Percentiles rank a stretch among this genome's conserved stretches.
Conservation (phyloP, 1,284 basidiomycete species). For the Rhizopogon parksii region DNA sequence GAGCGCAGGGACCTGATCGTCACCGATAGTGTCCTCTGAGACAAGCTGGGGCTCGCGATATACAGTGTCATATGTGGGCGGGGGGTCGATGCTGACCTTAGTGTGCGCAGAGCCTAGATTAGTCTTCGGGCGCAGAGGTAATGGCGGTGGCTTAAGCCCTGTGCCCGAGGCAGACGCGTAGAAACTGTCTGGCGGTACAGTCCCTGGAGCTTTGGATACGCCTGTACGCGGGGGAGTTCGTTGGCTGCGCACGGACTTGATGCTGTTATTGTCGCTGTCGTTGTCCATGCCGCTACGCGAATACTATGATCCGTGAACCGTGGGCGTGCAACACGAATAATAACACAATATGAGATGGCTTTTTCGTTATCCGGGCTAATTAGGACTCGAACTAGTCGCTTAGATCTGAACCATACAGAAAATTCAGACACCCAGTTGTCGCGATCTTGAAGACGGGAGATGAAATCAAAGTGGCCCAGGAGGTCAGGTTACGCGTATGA, state of each 20-base stretch:
- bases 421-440: not conserved
- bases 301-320: not conserved
- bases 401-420: not conserved
- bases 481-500: slow-evolving; percentile 20
- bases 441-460: not conserved
- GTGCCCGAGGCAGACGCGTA: slow-evolving; percentile 17
- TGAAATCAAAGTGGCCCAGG: not conserved
- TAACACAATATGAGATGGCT: not conserved
- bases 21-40: slow-evolving; percentile 27
- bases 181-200: slow-evolving; percentile 25
- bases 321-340: not conserved
- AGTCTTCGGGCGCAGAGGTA: slow-evolving; percentile 26
- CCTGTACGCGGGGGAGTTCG: slow-evolving; percentile 18
- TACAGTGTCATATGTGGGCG: slow-evolving; percentile 22
- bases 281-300: slow-evolving; percentile 19
- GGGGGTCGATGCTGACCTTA: slow-evolving; percentile 22
- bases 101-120: slow-evolving; percentile 26
- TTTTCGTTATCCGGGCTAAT: not conserved
- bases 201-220: slow-evolving; percentile 15
- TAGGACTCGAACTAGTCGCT: not conserved
- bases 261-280: not conserved
- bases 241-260: slow-evolving; percentile 14
- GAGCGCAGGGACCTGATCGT: slow-evolving; percentile 26
- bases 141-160: slow-evolving; percentile 21
- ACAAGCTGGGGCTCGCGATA: slow-evolving; percentile 44